Base-by-base conservation (phyloP, 495 filamentous ascomycete species). In the Aspergillus biplanus region DNA sequence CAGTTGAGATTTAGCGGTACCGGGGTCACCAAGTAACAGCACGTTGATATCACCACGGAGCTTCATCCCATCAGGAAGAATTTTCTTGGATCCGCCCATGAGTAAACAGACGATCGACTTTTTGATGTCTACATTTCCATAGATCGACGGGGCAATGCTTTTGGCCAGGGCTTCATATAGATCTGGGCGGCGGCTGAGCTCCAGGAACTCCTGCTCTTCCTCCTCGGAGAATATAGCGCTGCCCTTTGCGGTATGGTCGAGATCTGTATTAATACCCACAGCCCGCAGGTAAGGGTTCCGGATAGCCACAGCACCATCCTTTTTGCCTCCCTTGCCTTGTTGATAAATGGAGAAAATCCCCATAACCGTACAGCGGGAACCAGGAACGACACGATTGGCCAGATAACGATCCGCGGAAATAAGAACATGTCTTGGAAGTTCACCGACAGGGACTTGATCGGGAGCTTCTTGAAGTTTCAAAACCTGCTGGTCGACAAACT, bases 41-140 rank as follows among this genome's bases (percentile, higher is more conserved):
- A 99, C 95, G 78, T 99, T 99, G 73, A 99, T 98, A 73, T 99
- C 96, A 64, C 96, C 96, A 82, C 96, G 87, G 15, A 99, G 86
- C 71, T 91, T 96, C 95, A 99, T 99, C 50, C 96, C 96, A 69
- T 99, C 96, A 0, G 96, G 96, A 3, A 99, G 83, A 48, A 99
- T 96, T 77, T 99, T 99, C 80, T 99, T 99, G 21, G 92, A 96
- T 13, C 96, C 96, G 64, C 96, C 96, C 68, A 99, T 85, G 2
- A 99, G 83, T 2, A 99, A 83, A 74, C 96, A 98, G 0, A 96
- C 87, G 69, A 99, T 98, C n/a, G 96, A 87, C 75, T 97, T 99
- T 74, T 99, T 99, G 72, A 99, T 99, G 67, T 99, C 93, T 54
- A 83, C 71, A 73, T 97, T 98, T 32, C 96, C 96, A 69, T 97